Evolutionary conservation across 2,329 filamentous ascomycete genomes (phyloP).

Genomic region (Diplodia intermedia): DNA sequence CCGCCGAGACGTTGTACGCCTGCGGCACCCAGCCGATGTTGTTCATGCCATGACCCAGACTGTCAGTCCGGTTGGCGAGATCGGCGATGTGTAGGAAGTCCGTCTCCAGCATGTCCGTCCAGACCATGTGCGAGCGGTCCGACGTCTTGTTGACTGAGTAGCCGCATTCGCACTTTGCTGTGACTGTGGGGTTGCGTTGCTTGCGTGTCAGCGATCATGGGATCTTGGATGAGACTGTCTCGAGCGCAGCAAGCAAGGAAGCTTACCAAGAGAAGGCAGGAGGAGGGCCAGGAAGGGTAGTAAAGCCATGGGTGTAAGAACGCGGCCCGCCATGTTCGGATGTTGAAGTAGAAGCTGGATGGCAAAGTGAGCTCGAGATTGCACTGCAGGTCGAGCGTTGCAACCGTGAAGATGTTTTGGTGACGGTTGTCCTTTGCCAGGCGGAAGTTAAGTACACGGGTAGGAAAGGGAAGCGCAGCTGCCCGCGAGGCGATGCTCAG

Average conservation of each 20-base stretch:
- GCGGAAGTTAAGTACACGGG: neutral
- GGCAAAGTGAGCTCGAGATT: neutral
- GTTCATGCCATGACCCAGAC: too few relatives aligned
- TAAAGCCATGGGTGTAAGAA: neutral
- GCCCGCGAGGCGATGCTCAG: neutral
- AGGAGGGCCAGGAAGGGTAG: neutral
- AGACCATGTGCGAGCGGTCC: constrained; percentile 56
- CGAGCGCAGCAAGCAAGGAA: neutral
- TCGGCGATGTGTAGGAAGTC: constrained; percentile 68
- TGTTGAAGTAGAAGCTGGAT: neutral
- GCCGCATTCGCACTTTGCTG: constrained; percentile 72
- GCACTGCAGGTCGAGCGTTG: neutral
- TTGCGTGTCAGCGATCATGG: neutral
- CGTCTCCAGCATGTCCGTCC: constrained; percentile 74
- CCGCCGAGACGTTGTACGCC: constrained; percentile 68
- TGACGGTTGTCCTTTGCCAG: neutral
- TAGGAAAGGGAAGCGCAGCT: neutral
- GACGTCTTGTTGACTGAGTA: constrained; percentile 64
- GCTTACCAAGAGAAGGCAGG: constrained; percentile 9
- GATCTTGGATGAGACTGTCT: neutral
- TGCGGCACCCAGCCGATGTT: constrained; percentile 69
- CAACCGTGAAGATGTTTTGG: neutral
- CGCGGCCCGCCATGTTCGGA: constrained; percentile 8
- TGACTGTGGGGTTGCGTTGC: constrained; percentile 38
- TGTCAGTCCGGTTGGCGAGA: constrained; percentile 40